Evolutionary conservation across 2,329 filamentous ascomycete species (phyloP).

Genomic region (Trichoderma polysporum): DNA sequence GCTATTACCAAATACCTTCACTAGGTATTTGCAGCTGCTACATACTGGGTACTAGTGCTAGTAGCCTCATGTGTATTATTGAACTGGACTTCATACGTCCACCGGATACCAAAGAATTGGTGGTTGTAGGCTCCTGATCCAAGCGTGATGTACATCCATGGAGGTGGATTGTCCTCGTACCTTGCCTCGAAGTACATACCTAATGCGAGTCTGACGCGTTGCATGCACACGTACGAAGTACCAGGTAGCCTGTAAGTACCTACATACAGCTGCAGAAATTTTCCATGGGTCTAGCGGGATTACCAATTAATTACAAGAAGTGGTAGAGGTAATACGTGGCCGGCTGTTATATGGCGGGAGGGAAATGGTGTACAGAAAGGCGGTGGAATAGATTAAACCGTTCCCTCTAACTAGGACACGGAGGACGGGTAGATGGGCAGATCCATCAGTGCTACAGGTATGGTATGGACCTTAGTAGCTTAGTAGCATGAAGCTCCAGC

Average conservation of each 20-base stretch:
- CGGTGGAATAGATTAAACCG: background rate
- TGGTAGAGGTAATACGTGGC: background rate
- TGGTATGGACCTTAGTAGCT: no score
- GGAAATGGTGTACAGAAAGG: background rate
- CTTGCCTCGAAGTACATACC: background rate
- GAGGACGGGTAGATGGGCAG: background rate
- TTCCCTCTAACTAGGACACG: no score
- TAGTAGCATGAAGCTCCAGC: no score
- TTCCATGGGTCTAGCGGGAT: background rate
- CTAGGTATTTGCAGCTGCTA: background rate
- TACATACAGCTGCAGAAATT: background rate
- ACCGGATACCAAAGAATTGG: no score
- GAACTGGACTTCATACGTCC: no score
- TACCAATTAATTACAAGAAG: background rate
- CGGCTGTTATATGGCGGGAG: background rate
- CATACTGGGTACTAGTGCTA: background rate
- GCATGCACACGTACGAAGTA: background rate
- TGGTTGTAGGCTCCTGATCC: no score
- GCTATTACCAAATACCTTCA: background rate
- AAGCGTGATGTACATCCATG: no score
- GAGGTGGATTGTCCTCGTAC: background rate
- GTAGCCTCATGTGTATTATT: no score
- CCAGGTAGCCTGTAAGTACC: background rate
- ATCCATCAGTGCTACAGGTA: background rate
- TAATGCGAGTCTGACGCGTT: constrained; percentile 10